Evolutionary conservation across 164 flowering plant genomes (phyloP).

Genomic region (Tetracentron sinense): DNA sequence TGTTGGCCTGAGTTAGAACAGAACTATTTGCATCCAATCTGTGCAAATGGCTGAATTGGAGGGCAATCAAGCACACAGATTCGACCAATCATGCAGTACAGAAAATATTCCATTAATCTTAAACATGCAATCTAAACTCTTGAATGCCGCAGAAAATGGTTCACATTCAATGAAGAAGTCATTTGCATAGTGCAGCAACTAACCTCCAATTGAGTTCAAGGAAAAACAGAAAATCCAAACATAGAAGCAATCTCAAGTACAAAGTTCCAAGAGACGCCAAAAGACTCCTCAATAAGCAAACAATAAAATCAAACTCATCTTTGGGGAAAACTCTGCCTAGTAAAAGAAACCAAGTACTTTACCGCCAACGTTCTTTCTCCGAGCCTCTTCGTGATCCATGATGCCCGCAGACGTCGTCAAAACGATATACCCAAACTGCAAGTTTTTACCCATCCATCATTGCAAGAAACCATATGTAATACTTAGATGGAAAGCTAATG

Average conservation of each 20-base stretch:
- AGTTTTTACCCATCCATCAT: not conserved
- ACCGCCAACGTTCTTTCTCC: conserved; percentile 38
- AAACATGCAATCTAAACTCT: not conserved
- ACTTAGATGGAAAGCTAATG: not conserved
- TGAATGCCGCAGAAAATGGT: not conserved
- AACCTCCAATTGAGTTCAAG: not conserved
- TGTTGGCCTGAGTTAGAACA: too few relatives aligned
- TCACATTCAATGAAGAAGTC: not conserved
- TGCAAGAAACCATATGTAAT: not conserved
- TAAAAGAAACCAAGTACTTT: conserved; percentile 33
- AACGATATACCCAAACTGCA: conserved; percentile 39
- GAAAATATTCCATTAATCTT: too few relatives aligned
- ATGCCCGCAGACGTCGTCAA: conserved; percentile 37
- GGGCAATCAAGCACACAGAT: too few relatives aligned
- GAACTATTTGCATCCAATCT: too few relatives aligned
- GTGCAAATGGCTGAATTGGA: too few relatives aligned
- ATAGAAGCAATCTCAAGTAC: not conserved
- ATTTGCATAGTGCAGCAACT: too few relatives aligned
- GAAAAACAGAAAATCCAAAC: not conserved
- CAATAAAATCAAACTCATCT: not conserved
- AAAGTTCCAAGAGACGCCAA: not conserved
- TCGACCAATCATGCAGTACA: too few relatives aligned
- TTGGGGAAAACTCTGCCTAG: not conserved
- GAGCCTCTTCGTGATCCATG: conserved; percentile 42
- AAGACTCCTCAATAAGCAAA: not conserved